Base-by-base conservation (phyloP, 495 filamentous ascomycete genomes). In the Endocarpon pusillum region DNA sequence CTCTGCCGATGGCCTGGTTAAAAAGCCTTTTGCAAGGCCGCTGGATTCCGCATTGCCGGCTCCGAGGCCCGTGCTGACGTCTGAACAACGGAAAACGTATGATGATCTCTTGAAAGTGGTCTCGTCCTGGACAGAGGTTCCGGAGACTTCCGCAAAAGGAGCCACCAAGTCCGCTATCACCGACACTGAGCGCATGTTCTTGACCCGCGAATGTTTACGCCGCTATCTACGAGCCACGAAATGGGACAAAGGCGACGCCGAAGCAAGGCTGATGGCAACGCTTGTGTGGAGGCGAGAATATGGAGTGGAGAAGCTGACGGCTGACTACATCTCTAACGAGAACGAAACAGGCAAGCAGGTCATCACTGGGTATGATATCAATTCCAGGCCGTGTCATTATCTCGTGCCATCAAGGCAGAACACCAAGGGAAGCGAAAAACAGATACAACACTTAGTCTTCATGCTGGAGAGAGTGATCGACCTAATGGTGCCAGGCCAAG, bases 301-400 rank as follows among this genome's bases (percentile, higher is more conserved):
- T 41, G 80, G 80, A 8, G 54, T 82, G 22, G 67, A 78, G 23
- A 64, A 63, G 17, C 63, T 85, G 53, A 81, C 80, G 0, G 61
- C 76, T 2, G 87, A 94, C 3, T 74, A 89, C 48, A 83, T 94
- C 43, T 76, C 74, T 1, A 68, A 75, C 3, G 89, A 97, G 58
- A 91, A 94, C 54, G 84, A 82, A 57, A 97, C 89, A 3, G 89
- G 89, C 11, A 97, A 97, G 58, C 87, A 94, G 52, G 63, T 92
- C 34, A 61, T 89, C 17, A 47, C 89, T 17, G 89, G 89, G 14
- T 97, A 74, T 49, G 89, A 97, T 57, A 80, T 76, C 42, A 61
- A 80, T 31, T 73, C 64, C 19, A 69, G 89, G 26, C 81, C 83
- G 1, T 94, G 87, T 57, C 71, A 87, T 24, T 93, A 93, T 54